These are phyloP conservation scores for Rhizopus microsporus DNA, from an alignment of 371 early-diverging fungal species.

Conservation along the genomic window DNA sequence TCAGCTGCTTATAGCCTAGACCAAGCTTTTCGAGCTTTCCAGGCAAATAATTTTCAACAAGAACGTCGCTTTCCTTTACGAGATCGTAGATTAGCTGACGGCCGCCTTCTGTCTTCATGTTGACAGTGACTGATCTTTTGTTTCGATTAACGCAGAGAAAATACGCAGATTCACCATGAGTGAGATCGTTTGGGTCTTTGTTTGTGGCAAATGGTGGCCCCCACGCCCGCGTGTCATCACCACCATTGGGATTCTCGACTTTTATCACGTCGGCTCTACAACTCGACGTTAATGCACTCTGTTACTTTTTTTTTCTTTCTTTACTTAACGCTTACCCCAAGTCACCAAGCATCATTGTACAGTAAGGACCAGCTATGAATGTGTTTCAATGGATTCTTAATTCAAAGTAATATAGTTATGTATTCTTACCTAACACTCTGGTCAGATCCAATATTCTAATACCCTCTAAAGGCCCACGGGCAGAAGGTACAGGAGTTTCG, in stretches of 20 bases:
- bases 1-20: constrained; percentile 74
- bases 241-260: constrained; percentile 77
- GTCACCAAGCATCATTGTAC: constrained; percentile 89
- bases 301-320: not conserved
- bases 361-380: constrained; percentile 70
- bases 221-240: constrained; percentile 90
- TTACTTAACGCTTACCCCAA: constrained; percentile 61
- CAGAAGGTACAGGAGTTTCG: not conserved
- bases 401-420: constrained; percentile 5
- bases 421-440: constrained; percentile 68
- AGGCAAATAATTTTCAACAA: constrained; percentile 92
- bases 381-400: no score
- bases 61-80: constrained; percentile 70
- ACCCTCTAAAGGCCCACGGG: constrained; percentile 64
- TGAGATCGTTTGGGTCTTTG: constrained; percentile 33
- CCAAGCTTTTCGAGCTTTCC: constrained; percentile 81
- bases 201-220: constrained; percentile 73
- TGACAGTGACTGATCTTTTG: constrained; percentile 85
- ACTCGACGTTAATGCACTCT: not conserved
- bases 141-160: constrained; percentile 90
- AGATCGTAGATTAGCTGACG: constrained; percentile 66
- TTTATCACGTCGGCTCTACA: constrained; percentile 89
- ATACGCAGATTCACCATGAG: constrained; percentile 79
- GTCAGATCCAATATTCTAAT: constrained; percentile 83
- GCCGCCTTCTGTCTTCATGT: constrained; percentile 75